A percentile compares a stretch with the other conserved stretches of the same genome.
phyloP scores from a whole-genome alignment of 495 filamentous ascomycete species.

The Penicillium dipodomyicola region DNA sequence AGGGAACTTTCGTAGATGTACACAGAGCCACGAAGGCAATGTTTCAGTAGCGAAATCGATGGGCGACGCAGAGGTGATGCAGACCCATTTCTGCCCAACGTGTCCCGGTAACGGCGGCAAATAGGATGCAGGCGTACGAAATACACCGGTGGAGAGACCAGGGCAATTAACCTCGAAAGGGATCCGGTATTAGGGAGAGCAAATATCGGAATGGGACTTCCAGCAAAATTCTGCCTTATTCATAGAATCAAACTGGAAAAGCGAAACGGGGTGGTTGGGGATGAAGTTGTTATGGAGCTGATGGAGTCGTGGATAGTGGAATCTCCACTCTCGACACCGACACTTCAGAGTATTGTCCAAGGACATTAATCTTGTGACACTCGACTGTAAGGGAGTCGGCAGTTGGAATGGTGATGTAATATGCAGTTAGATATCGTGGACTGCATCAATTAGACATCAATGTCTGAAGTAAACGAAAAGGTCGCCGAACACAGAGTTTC shows the following conservation, averaged over 20 bases:
- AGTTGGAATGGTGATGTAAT: conserved; percentile 17
- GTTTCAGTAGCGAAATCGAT: conserved; percentile 10
- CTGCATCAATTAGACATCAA: neutral
- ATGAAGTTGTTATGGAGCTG: neutral
- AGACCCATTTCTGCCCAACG: conserved; percentile 42
- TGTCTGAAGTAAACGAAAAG: neutral
- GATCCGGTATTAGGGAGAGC: neutral
- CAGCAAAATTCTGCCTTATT: conserved; percentile 2
- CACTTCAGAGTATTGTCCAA: conserved; percentile 18
- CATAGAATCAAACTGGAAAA: conserved; percentile 11
- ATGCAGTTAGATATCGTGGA: neutral
- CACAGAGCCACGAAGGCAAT: conserved; percentile 18
- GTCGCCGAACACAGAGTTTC: neutral
- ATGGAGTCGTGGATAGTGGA: conserved; percentile 4
- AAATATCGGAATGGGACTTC: neutral
- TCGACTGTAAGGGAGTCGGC: conserved; percentile 19
- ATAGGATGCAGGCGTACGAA: conserved; percentile 26
- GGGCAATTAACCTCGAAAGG: neutral
- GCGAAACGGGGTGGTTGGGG: conserved; percentile 19
- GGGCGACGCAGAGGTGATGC: conserved; percentile 19
- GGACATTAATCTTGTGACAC: neutral
- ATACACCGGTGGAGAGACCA: conserved; percentile 19
- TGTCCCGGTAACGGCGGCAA: conserved; percentile 35
- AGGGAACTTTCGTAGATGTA: conserved; percentile 2
- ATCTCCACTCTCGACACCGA: conserved; percentile 30